These are phyloP conservation scores for Endothia cerciana DNA, from an alignment of 2,329 filamentous ascomycete species.

Conservation along the genomic window DNA sequence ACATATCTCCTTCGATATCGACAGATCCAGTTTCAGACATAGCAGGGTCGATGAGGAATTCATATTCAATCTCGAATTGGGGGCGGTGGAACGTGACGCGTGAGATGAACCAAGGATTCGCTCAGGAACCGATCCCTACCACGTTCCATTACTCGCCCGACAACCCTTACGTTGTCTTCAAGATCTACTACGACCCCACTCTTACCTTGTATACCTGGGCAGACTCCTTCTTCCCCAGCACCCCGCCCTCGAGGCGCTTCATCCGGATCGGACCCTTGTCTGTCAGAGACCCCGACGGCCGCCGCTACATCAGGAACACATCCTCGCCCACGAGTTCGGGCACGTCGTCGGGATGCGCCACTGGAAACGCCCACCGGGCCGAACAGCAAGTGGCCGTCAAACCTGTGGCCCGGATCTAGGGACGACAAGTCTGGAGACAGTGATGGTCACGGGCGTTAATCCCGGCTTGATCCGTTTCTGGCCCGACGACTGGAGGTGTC, in stretches of 20 bases:
- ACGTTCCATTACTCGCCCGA: neutral
- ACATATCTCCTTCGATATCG: constrained; percentile 4
- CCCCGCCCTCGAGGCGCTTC: neutral
- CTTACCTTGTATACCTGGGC: neutral
- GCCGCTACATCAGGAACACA: neutral
- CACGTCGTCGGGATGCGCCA: constrained; percentile 16
- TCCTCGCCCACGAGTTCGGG: constrained; percentile 14
- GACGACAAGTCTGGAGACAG: neutral
- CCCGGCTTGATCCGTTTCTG: neutral
- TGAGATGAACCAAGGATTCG: neutral
- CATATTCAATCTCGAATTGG: neutral
- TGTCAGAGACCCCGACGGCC: neutral
- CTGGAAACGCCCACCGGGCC: neutral
- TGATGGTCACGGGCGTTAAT: constrained; percentile 4
- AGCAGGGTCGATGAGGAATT: neutral
- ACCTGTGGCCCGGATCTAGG: neutral
- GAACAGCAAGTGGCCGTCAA: neutral
- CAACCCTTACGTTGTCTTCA: constrained; percentile 1
- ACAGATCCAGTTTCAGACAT: neutral
- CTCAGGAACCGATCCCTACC: neutral
- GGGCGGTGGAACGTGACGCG: too few relatives aligned
- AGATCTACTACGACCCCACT: constrained; percentile 1
- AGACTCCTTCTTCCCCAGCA: constrained; percentile 3
- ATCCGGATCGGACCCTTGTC: neutral
- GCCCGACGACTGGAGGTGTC: neutral